Evolutionary conservation across 192 early-diverging fungal genomes (phyloP).

Genomic region (Coemansia sp.): DNA sequence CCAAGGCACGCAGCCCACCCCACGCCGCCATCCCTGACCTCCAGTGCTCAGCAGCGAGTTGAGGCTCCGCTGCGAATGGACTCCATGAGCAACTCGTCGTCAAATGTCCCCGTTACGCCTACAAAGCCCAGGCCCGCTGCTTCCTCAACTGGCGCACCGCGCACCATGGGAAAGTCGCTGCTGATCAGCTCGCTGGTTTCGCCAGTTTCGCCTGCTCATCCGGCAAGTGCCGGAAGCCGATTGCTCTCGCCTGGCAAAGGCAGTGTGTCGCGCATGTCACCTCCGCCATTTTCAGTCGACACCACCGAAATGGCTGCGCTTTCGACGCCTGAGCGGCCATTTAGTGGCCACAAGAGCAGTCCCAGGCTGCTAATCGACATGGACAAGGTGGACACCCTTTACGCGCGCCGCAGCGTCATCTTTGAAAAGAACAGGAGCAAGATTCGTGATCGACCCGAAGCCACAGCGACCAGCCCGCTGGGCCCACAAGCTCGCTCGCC

Average conservation of each 20-base stretch:
- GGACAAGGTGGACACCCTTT: slow-evolving; percentile 49
- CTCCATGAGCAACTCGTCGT: slow-evolving; percentile 14
- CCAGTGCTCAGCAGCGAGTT: neutral
- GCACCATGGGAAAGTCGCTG: neutral
- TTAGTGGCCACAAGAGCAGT: slow-evolving; percentile 38
- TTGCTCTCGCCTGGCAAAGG: neutral
- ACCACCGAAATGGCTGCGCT: slow-evolving; percentile 1
- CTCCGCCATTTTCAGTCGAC: neutral
- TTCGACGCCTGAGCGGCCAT: slow-evolving; percentile 18
- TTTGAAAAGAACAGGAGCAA: slow-evolving; percentile 43
- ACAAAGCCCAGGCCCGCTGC: neutral
- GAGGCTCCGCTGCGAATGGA: slow-evolving; percentile 32
- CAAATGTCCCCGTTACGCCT: slow-evolving; percentile 31
- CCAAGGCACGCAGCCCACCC: slow-evolving; percentile 17
- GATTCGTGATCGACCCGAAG: slow-evolving; percentile 18
- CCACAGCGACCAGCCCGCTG: neutral
- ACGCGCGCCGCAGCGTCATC: slow-evolving; percentile 43
- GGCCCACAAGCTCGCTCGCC: neutral
- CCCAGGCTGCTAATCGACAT: slow-evolving; percentile 47
- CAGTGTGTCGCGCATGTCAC: neutral
- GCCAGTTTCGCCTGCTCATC: slow-evolving; percentile 21
- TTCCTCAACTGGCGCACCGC: neutral
- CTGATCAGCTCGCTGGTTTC: slow-evolving; percentile 13
- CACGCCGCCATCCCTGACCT: neutral
- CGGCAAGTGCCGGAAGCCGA: neutral